Evolutionary conservation across 768 basidiomycete species (phyloP).

Genomic region (Suillus tomentosus): DNA sequence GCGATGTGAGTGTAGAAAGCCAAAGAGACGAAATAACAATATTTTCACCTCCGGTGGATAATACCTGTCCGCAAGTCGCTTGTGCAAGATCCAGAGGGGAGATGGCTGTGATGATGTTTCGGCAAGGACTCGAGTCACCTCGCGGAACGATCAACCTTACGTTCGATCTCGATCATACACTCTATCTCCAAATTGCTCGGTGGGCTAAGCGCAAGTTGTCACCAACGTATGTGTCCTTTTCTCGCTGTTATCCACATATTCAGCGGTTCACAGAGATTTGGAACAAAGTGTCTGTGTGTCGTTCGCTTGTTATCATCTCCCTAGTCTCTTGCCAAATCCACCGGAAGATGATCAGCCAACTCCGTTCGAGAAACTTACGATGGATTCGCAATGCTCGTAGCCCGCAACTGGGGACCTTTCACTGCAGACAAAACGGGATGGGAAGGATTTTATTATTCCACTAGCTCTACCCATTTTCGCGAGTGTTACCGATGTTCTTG

Average conservation of each 20-base stretch:
- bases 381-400: constrained; percentile 42
- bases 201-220: constrained; percentile 39
- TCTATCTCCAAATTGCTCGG: constrained; percentile 29
- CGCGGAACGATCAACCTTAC: constrained; percentile 19
- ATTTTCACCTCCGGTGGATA: neutral
- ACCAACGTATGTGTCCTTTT: constrained; percentile 32
- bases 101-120: constrained; percentile 23
- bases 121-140: constrained; percentile 18
- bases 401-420: constrained; percentile 34
- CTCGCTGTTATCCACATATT: neutral
- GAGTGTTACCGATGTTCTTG: constrained; percentile 32
- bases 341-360: constrained; percentile 17
- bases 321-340: constrained; percentile 21
- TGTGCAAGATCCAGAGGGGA: constrained; percentile 17
- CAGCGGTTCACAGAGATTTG: constrained; percentile 32
- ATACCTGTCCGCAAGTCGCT: neutral
- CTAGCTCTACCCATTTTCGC: constrained; percentile 35
- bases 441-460: constrained; percentile 17
- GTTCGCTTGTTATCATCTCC: constrained; percentile 37
- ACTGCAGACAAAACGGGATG: constrained; percentile 15
- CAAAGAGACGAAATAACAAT: neutral
- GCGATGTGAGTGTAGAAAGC: neutral
- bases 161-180: constrained; percentile 32
- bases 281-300: constrained; percentile 43
- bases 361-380: constrained; percentile 22